Evolutionary conservation across 805 yeast species (phyloP).

Genomic region (Candida wancherniae): DNA sequence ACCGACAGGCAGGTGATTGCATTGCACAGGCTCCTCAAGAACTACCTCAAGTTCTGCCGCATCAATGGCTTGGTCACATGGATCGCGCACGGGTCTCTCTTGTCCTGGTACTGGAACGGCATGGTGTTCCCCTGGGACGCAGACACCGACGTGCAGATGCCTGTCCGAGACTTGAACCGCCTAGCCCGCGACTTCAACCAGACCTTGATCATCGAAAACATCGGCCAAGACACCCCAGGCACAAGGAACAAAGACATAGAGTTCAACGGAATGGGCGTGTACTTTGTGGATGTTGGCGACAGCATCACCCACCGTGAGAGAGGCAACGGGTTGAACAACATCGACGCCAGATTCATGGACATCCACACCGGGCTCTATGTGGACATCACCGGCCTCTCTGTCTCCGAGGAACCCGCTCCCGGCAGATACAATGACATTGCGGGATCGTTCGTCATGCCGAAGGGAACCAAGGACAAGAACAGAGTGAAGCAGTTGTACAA

Average conservation of each 20-base stretch:
- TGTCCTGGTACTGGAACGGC: constrained; percentile 24
- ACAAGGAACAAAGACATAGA: constrained; percentile 51
- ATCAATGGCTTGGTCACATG: constrained; percentile 20
- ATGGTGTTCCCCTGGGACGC: constrained; percentile 23
- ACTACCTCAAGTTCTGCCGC: constrained; percentile 17
- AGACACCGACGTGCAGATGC: constrained; percentile 25
- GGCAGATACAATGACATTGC: constrained; percentile 2
- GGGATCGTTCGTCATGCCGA: background rate
- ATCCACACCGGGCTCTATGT: constrained; percentile 22
- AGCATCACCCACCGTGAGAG: constrained; percentile 9
- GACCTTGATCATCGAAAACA: constrained; percentile 17
- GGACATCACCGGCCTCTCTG: constrained; percentile 16
- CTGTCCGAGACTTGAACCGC: constrained; percentile 18
- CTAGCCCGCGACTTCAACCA: constrained; percentile 20
- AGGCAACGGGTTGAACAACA: constrained; percentile 22
- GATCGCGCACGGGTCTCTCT: constrained; percentile 21
- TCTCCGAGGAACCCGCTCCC: constrained; percentile 9
- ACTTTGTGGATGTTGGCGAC: constrained; percentile 13
- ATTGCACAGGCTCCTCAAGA: constrained; percentile 17
- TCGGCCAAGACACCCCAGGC: constrained; percentile 15
- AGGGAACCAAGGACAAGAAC: constrained; percentile 7
- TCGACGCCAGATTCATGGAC: constrained; percentile 36
- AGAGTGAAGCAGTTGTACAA: constrained; percentile 29
- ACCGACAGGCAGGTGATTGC: constrained; percentile 13
- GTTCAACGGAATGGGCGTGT: constrained; percentile 11